Evolutionary conservation across 306 rosid genomes (phyloP).

Genomic region (Trifolium pratense): DNA sequence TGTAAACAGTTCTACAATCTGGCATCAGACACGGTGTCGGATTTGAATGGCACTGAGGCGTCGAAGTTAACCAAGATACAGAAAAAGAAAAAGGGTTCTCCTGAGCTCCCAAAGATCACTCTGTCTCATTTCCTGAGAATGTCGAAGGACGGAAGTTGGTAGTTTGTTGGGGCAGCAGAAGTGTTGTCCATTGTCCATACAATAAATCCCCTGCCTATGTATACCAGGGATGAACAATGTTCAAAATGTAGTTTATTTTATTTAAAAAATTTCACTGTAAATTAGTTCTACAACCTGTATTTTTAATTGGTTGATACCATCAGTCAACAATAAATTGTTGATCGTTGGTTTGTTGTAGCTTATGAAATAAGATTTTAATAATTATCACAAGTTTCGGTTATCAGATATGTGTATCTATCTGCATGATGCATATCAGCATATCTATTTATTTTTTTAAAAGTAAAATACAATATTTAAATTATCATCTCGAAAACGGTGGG

Average conservation of each 20-base stretch:
- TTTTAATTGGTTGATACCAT: constrained; percentile 40
- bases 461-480: too few species aligned
- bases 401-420: background rate
- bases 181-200: constrained; percentile 32
- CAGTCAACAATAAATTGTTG: constrained; percentile 44
- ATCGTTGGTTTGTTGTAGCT: constrained; percentile 39
- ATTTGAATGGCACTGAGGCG: constrained; percentile 41
- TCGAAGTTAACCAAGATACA: constrained; percentile 71
- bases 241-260: constrained; percentile 33
- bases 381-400: background rate
- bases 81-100: constrained; percentile 60
- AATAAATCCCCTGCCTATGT: constrained; percentile 37
- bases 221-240: constrained; percentile 31
- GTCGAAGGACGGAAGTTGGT: constrained; percentile 92
- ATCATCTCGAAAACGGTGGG: too few species aligned
- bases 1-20: constrained; percentile 79
- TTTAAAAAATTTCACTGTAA: constrained; percentile 36
- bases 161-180: constrained; percentile 39
- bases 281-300: constrained; percentile 32
- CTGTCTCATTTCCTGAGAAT: constrained; percentile 77
- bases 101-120: constrained; percentile 63
- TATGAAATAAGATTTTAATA: constrained; percentile 19
- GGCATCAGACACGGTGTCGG: constrained; percentile 63
- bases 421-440: background rate
- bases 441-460: too few species aligned